Evolutionary conservation across 495 filamentous ascomycete species (phyloP).

Genomic region (Bryoglossum gracile): DNA sequence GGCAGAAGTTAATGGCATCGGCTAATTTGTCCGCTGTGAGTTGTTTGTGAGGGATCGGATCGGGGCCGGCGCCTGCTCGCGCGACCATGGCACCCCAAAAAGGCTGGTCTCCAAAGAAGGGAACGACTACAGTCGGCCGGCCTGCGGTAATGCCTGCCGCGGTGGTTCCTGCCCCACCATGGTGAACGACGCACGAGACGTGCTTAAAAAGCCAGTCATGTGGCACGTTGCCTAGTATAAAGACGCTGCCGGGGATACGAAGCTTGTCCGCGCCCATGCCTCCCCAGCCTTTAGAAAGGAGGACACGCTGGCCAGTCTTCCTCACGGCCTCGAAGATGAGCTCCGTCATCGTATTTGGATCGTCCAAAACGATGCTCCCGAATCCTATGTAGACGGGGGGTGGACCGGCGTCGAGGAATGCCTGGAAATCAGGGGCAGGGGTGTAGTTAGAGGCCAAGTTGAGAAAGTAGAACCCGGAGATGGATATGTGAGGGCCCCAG

Average conservation of each 20-base stretch:
- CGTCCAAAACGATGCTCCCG: constrained; percentile 60
- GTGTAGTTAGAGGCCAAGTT: constrained; percentile 36
- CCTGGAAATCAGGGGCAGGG: constrained; percentile 42
- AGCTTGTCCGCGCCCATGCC: constrained; percentile 45
- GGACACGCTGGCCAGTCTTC: constrained; percentile 46
- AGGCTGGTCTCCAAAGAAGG: constrained; percentile 61
- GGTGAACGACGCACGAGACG: constrained; percentile 53
- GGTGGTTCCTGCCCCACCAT: constrained; percentile 60
- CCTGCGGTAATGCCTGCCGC: constrained; percentile 54
- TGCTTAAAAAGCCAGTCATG: constrained; percentile 62
- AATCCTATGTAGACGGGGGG: constrained; percentile 60
- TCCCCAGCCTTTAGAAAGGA: constrained; percentile 60
- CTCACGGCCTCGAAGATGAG: constrained; percentile 53
- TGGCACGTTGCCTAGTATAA: constrained; percentile 58
- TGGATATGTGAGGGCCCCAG: constrained; percentile 53
- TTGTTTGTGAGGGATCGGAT: constrained; percentile 60
- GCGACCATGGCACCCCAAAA: constrained; percentile 50
- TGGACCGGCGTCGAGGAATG: constrained; percentile 47
- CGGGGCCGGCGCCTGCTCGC: constrained; percentile 54
- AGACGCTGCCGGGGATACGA: constrained; percentile 39
- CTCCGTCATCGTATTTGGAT: constrained; percentile 50
- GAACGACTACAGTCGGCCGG: constrained; percentile 56
- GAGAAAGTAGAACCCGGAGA: constrained; percentile 50
- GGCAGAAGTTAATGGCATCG: constrained; percentile 53
- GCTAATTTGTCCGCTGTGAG: constrained; percentile 54